A percentile compares a stretch with the other conserved stretches of the same genome.
phyloP scores from a whole-genome alignment of 2,329 filamentous ascomycete species.

The Claviceps capensis region DNA sequence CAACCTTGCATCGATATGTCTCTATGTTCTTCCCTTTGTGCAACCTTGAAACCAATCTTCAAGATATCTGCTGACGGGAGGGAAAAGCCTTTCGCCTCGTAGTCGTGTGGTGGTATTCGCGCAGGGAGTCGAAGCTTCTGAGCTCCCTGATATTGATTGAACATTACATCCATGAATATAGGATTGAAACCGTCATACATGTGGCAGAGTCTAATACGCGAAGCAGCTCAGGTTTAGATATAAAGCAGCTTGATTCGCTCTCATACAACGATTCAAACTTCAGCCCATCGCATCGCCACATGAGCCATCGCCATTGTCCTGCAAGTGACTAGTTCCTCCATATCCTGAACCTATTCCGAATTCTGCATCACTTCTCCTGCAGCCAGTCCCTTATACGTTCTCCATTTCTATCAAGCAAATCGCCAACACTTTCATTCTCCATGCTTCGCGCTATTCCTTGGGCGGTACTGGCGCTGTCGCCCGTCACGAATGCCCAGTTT shows the following conservation, averaged over 20 bases:
- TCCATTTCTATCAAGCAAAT: not conserved
- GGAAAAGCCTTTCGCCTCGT: not conserved
- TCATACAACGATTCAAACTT: not conserved
- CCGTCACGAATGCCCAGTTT: slow-evolving; percentile 15
- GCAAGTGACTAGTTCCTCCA: not conserved
- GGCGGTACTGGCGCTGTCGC: slow-evolving; percentile 14
- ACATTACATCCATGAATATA: too few relatives aligned
- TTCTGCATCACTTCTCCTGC: not conserved
- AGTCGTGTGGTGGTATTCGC: not conserved
- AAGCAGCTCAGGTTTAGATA: slow-evolving; percentile 1
- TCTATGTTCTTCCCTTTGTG: not conserved
- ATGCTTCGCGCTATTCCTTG: slow-evolving; percentile 16
- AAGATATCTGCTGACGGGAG: not conserved
- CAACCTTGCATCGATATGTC: not conserved
- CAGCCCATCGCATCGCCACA: slow-evolving; percentile 5
- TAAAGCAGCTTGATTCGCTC: not conserved
- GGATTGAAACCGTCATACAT: not conserved
- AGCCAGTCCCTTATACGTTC: not conserved
- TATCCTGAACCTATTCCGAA: not conserved
- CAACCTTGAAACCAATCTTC: not conserved
- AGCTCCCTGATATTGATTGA: slow-evolving; percentile 6
- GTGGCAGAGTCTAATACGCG: not conserved
- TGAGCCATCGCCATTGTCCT: not conserved
- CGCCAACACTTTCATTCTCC: not conserved
- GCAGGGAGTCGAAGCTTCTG: not conserved